Base-by-base conservation (phyloP, 495 filamentous ascomycete species). In the Parathielavia appendiculata region DNA sequence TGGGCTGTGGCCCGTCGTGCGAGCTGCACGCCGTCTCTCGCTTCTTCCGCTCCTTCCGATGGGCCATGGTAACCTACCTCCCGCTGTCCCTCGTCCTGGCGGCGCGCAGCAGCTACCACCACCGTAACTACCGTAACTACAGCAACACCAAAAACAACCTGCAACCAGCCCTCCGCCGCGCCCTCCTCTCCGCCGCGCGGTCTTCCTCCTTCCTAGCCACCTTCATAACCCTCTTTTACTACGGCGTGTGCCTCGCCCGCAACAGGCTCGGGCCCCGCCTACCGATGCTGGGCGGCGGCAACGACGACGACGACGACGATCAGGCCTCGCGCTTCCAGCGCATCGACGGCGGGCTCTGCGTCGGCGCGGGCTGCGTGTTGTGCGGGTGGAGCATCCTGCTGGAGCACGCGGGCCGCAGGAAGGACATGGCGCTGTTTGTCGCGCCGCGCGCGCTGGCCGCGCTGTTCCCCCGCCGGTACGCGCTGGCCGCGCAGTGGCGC, bases 301-400 rank as follows among this genome's bases (percentile, higher is more conserved):
- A 10, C 10, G 45, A 14, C 12, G 7, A 30, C 8, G 4, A 48
- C 45, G 13, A 6, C 23, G n/a, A 22, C 35, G 10, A 38, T 2
- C 16, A 58, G 64, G 11, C 59, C 74, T 30, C 26, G 26, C 26
- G 26, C 26, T 30, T 30, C 38, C 77, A 76, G 63, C 51, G 58
- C 12, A 78, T 83, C 46, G 79, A 83, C 40, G 67, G 71, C 8
- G 90, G 91, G 5, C 63, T 91, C 12, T 93, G 90, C 57, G 81
- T 97, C 19, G 83, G 81, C 3, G 72, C 80, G 10, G 90, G 91
- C 36, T 92, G 91, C 71, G 66, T 86, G 35, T 70, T 91, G 45
- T 95, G 92, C 65, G 92, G 92, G 4, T 90, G 87, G 87, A 92
- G 89, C 70, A 83, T 92, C 52, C 70, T 95, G 55, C 67, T 91